Percentiles rank a stretch among this genome's conserved stretches.
These are phyloP conservation scores for Pleurotus ostreatus DNA, from an alignment of 768 basidiomycete species.

Conservation along the genomic window DNA sequence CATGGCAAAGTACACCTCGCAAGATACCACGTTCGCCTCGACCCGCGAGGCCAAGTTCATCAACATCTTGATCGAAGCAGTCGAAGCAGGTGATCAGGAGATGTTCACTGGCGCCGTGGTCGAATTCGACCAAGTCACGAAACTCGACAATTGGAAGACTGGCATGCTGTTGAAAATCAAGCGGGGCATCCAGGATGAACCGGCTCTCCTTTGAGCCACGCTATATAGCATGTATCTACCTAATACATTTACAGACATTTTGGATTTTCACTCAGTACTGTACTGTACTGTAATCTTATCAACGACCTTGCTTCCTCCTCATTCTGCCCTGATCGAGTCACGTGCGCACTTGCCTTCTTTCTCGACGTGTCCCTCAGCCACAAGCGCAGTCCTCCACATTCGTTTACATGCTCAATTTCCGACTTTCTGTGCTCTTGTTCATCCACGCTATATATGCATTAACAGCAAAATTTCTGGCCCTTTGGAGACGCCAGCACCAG, in stretches of 20 bases:
- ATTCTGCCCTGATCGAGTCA: no score
- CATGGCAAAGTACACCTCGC: slow-evolving; percentile 68
- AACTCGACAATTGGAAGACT: slow-evolving; percentile 97
- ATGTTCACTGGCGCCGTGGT: slow-evolving; percentile 80
- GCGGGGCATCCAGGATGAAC: slow-evolving; percentile 58
- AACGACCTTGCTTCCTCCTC: background rate
- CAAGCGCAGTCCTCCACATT: background rate
- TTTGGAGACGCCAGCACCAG: slow-evolving; percentile 32
- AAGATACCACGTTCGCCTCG: slow-evolving; percentile 80
- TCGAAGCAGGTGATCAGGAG: slow-evolving; percentile 62
- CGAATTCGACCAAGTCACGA: slow-evolving; percentile 89
- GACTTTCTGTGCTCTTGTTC: slow-evolving; percentile 41
- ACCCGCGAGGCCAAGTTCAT: slow-evolving; percentile 94
- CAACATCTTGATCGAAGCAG: slow-evolving; percentile 70
- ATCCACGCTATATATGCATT: slow-evolving; percentile 57
- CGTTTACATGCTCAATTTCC: slow-evolving; percentile 3
- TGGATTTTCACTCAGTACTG: no score
- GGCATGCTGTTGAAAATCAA: slow-evolving; percentile 87
- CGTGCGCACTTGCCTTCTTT: background rate
- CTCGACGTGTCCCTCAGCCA: background rate
- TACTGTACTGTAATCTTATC: background rate
- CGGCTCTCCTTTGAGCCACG: slow-evolving; percentile 27
- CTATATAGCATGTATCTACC: no score
- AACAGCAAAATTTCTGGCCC: slow-evolving; percentile 33
- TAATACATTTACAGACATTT: no score